A percentile compares a stretch with the other conserved stretches of the same genome.
Evolutionary conservation across 331 rosid genomes (phyloP).

Genomic region (Quercus phellos): DNA sequence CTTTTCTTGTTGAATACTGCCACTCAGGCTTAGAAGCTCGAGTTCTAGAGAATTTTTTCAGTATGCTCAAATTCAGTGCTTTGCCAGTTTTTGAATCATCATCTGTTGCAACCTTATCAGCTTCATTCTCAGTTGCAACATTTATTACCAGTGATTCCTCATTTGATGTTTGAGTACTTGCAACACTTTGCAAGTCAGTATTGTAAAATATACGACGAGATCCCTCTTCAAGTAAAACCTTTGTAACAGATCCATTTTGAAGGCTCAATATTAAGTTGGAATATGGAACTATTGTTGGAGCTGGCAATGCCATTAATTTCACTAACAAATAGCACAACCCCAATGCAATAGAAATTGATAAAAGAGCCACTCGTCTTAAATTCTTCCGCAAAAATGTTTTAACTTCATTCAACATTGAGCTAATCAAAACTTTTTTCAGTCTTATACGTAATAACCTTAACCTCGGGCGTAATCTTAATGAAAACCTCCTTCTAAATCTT

Average conservation of each 20-base stretch:
- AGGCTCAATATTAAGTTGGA: conserved; percentile 68
- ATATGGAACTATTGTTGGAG: conserved; percentile 72
- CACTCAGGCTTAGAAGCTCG: conserved; percentile 54
- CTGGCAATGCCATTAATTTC: conserved; percentile 59
- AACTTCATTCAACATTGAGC: conserved; percentile 48
- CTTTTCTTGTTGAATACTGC: conserved; percentile 80
- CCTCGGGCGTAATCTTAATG: conserved; percentile 78
- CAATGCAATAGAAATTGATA: conserved; percentile 50
- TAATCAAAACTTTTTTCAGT: conserved; percentile 49
- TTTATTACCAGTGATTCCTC: conserved; percentile 30
- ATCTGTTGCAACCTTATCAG: conserved; percentile 29
- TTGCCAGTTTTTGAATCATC: conserved; percentile 30
- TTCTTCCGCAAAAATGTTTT: conserved; percentile 55
- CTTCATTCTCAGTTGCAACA: conserved; percentile 25
- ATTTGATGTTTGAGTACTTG: conserved; percentile 29
- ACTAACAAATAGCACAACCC: conserved; percentile 64
- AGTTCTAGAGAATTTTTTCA: conserved; percentile 38
- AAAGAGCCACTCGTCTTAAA: conserved; percentile 44
- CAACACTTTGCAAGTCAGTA: conserved; percentile 14
- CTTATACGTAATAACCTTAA: conserved; percentile 54
- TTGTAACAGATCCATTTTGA: conserved; percentile 51
- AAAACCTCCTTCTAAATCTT: conserved; percentile 55
- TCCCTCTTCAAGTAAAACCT: conserved; percentile 82
- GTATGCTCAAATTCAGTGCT: conserved; percentile 22
- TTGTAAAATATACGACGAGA: conserved; percentile 77